A percentile compares a stretch with the other conserved stretches of the same genome.
These are phyloP conservation scores for Thelonectria blattea DNA, from an alignment of 2,329 filamentous ascomycete genomes.

Conservation along the genomic window DNA sequence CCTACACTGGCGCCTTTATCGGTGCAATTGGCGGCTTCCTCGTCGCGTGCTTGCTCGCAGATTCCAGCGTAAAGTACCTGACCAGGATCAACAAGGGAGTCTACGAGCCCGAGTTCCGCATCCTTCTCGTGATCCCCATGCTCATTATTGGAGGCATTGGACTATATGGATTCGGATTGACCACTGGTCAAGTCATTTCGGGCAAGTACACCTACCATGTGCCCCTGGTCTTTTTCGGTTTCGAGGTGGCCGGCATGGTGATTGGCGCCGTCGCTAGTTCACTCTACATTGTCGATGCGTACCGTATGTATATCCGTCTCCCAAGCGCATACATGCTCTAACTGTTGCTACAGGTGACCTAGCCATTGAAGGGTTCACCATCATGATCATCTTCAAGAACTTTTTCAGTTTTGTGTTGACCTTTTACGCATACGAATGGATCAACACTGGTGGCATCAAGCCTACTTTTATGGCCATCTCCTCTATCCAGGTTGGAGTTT, in stretches of 20 bases:
- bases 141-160: constrained; percentile 78
- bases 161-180: constrained; percentile 84
- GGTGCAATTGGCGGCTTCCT: constrained; percentile 80
- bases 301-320: constrained; percentile 63
- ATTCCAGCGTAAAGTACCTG: constrained; percentile 73
- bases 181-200: constrained; percentile 62
- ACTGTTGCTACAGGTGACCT: constrained; percentile 65
- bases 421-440: constrained; percentile 84
- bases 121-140: constrained; percentile 83
- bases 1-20: constrained; percentile 85
- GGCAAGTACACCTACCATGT: constrained; percentile 72
- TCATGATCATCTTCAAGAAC: constrained; percentile 93
- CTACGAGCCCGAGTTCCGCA: constrained; percentile 91
- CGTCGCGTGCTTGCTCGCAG: constrained; percentile 75
- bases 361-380: constrained; percentile 86
- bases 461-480: constrained; percentile 72
- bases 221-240: constrained; percentile 81
- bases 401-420: constrained; percentile 88
- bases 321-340: neutral
- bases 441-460: constrained; percentile 68
- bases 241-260: constrained; percentile 89
- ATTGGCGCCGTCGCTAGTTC: constrained; percentile 86
- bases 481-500: constrained; percentile 79
- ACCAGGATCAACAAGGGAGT: constrained; percentile 78
- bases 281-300: constrained; percentile 90